Base-by-base conservation (phyloP, 306 rosid genomes). In the Gastrolobium bilobum region DNA sequence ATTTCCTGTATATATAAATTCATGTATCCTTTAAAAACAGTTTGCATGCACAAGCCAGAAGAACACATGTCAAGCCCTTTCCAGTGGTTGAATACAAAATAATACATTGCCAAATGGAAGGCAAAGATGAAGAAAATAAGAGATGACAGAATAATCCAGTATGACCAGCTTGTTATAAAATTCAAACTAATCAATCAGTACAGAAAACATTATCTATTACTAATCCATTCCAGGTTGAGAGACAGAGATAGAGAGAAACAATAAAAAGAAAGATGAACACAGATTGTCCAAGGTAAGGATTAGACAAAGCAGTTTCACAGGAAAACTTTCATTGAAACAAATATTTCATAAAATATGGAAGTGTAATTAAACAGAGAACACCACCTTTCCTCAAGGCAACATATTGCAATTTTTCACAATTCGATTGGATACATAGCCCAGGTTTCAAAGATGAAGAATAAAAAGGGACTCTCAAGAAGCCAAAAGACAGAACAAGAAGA, bases 51-150 rank as follows among this genome's bases (percentile, higher is more conserved):
- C 14, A 48, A 59, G 29, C 58, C 31, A 15, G 4, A 51, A 52
- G 14, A 64, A 53, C 51, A 57, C 30, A 43, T 34, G 3, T 6
- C 58, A 75, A 68, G 64, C 60, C 73, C 71, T 48, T 68, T 51
- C 40, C 13, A 4, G 10, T 48, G 54, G 15, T 64, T 15, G n/a
- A 44, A 62, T 15, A n/a, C 44, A 66, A 56, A 14, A 46, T 35
- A 68, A 30, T 26, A 20, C 58, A 56, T 29, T 53, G 51, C 7
- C 53, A 64, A 56, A 34, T 42, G 52, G 31, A 80, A 62, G 8
- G 26, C 54, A 74, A 31, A 40, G 68, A 56, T 66, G 51, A 51
- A 59, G 56, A 42, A 15, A 57, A 59, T 52, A 48, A 52, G 10
- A 48, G 47, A 59, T 56, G 56, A 29, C 47, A 11, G 20, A 73